Evolutionary conservation across 495 filamentous ascomycete genomes (phyloP), one percentile per base, ranked within the genome.

Genomic region (Thermothielavioides terrestris): DNA sequence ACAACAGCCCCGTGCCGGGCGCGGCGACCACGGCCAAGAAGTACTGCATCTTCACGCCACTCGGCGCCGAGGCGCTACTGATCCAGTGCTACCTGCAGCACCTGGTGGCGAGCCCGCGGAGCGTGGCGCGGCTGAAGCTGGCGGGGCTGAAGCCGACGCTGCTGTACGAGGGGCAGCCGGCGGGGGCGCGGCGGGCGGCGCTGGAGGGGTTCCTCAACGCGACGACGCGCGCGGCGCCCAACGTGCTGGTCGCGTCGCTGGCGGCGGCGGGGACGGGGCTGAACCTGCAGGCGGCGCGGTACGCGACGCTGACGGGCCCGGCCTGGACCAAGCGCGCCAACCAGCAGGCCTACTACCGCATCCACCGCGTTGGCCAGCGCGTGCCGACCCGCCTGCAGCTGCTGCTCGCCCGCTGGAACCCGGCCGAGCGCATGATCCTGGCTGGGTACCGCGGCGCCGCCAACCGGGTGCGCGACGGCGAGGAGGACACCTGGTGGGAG

Each of bases 281-380:
- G 20, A 62, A 62, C 37, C 49, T 65, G 7, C 62, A 65, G 30
- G 38, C 35, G 32, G 59, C 59, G 21, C 48, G 39, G 17, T 65
- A 65, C 51, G 36, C 22, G n/a, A 39, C 55, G 0, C 32, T 65
- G 4, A 60, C 51, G 1, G 55, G 59, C n/a, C 59, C 62, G 5
- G 54, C 51, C 6, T 60, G 59, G 52, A 58, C 53, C 8, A 54
- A 55, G 54, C 41, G 59, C 15, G 59, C 60, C 37, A 54, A 44
- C 26, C 54, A 56, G 50, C 62, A 65, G 59, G 62, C 53, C 8
- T 62, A 54, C 34, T 55, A 54, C 26, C 59, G 62, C 1, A 50
- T 53, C 3, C 55, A 60, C 20, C 55, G 62, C 4, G 53, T 60
- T 18, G 56, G 59, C 22, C 62, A 65, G 52, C 47, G 30, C 45